phyloP scores from a whole-genome alignment of 139 green algal genomes.

The Pleodorina starrii region DNA sequence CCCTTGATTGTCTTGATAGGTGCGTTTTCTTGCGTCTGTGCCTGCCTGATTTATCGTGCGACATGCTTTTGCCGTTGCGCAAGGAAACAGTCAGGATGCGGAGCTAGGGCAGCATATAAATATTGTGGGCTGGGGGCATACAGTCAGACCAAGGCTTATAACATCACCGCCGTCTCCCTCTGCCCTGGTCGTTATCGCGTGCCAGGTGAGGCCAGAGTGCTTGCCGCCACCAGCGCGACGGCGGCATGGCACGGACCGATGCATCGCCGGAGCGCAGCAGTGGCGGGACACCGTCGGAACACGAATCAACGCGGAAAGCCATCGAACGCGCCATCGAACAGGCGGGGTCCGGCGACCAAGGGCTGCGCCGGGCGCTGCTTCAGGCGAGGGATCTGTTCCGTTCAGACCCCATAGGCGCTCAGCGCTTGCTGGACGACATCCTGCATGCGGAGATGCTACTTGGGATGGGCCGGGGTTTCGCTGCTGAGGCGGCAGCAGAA shows the following conservation, averaged over 20 bases:
- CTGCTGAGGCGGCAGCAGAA: background rate
- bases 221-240: background rate
- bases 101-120: background rate
- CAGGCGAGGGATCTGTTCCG: background rate
- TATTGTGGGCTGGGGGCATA: background rate
- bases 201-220: background rate
- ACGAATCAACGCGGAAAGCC: background rate
- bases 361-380: background rate
- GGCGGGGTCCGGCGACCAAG: conserved; percentile 21
- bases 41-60: background rate
- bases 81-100: background rate
- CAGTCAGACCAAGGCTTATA: background rate
- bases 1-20: background rate
- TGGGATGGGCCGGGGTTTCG: conserved; percentile 12
- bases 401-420: background rate
- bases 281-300: background rate
- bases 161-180: too few relatives aligned
- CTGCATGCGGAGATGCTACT: conserved; percentile 21
- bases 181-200: background rate
- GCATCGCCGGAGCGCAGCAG: background rate
- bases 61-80: background rate
- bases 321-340: background rate
- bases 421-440: conserved; percentile 29
- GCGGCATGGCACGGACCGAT: conserved; percentile 2
- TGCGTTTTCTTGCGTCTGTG: background rate